A percentile compares a stretch with the other conserved stretches of the same genome.
These are phyloP conservation scores for Rhododendron simsii DNA, from an alignment of 148 eudicot genomes.

Conservation along the genomic window DNA sequence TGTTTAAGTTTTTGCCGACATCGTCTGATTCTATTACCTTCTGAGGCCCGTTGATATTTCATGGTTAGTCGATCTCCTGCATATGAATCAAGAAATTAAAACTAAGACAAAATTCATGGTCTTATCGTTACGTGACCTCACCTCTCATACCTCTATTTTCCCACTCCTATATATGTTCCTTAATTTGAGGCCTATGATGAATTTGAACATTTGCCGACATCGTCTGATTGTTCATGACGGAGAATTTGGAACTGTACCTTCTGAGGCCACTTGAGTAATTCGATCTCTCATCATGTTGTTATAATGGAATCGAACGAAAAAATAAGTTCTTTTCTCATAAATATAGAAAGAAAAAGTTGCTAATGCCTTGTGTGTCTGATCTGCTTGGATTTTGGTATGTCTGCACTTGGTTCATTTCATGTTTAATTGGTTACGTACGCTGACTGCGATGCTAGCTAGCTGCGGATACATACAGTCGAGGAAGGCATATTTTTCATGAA, in stretches of 20 bases:
- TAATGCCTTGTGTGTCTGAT: background rate
- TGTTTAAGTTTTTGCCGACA: constrained; percentile 5
- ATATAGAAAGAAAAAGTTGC: background rate
- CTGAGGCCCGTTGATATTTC: constrained; percentile 14
- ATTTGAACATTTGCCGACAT: constrained; percentile 21
- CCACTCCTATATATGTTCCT: background rate
- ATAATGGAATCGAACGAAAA: background rate
- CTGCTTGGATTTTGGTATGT: background rate
- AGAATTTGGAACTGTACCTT: background rate
- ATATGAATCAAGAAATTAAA: no score
- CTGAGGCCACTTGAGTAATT: background rate
- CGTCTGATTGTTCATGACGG: constrained; percentile 6
- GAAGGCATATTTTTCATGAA: no score
- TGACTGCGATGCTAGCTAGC: no score
- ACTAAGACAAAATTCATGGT: no score
- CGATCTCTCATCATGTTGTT: no score
- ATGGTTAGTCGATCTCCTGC: no score
- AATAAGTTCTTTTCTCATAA: no score
- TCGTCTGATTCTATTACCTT: background rate
- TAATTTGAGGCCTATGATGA: constrained; percentile 4
- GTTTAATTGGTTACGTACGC: background rate
- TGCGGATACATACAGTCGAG: no score
- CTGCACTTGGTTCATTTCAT: background rate
- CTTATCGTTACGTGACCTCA: no score
- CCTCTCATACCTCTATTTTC: no score